Base-by-base conservation (phyloP, 2,329 filamentous ascomycete species). In the Exophiala lecanii-corni region DNA sequence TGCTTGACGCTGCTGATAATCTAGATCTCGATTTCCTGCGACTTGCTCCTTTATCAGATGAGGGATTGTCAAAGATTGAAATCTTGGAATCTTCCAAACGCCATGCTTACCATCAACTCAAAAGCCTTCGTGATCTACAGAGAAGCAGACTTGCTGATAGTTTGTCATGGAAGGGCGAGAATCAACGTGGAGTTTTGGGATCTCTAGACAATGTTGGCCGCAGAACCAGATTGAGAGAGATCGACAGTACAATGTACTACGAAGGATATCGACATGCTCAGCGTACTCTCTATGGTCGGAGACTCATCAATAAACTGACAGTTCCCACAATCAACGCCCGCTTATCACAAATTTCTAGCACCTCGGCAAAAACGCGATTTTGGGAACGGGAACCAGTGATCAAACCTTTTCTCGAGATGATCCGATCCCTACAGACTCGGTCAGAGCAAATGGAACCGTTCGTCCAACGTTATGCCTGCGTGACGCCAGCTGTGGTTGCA, bases 391-490 rank as follows among this genome's bases (percentile, higher is more conserved):
- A 37, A 17, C 46, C 51, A 9, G 23, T 26, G 23, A 26, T 26
- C 12, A 32, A 45, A 4, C 61, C 76, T 16, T 69, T 89, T 36
- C 71, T 72, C 26, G 71, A 76, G 3, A 78, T 92, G 66, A 78
- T 92, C n/a, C 79, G 82, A 13, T 88, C 82, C 0, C 63, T 94
- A 1, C 76, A 83, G 30, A 76, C 87, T 56, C 82, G 89, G 17
- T 82, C 89, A 1, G 75, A 80, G 39, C 72, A 74, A 10, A 73
- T 94, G 65, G 82, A 91, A 57, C 80, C 79, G 0, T 81, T 77
- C 2, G 82, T 98, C 40, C 81, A 85, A 51, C 87, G 91, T 60
- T 98, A 96, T 58, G 87, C 86, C 1, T 98, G 91, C 57, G 81
- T 95, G 23, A 97, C 92, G 0, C 92, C 92, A 2, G 82, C 87